These are phyloP conservation scores for Coix lacrymajobi DNA, from an alignment of 176 grass and related monocot species.

Conservation along the genomic window DNA sequence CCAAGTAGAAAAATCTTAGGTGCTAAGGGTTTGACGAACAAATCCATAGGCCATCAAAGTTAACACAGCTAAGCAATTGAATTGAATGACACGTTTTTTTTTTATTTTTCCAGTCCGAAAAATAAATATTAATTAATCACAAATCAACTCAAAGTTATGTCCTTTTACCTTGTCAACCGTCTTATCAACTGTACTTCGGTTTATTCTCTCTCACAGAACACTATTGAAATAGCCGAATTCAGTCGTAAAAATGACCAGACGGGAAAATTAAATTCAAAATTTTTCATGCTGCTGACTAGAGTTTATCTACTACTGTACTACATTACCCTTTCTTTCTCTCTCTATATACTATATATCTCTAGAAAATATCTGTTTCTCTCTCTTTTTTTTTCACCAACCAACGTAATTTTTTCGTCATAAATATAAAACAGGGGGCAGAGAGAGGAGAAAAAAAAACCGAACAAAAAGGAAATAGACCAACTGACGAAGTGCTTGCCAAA, in stretches of 20 bases:
- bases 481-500: not conserved
- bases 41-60: not conserved
- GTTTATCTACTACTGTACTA: not conserved
- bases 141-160: not conserved
- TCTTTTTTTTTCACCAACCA: constrained; percentile 20
- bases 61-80: constrained; percentile 18
- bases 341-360: not conserved
- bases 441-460: not conserved
- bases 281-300: not conserved
- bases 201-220: too few relatives aligned
- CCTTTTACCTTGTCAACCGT: too few relatives aligned
- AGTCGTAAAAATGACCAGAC: too few relatives aligned
- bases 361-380: not conserved
- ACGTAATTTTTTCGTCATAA: not conserved
- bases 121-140: not conserved
- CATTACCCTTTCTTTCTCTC: not conserved
- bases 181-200: too few relatives aligned
- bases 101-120: not conserved
- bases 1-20: not conserved
- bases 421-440: not conserved
- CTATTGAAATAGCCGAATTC: too few relatives aligned
- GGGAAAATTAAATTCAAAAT: constrained; percentile 7
- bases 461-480: constrained; percentile 9
- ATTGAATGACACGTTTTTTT: not conserved
- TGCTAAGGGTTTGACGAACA: constrained; percentile 31